phyloP scores from a whole-genome alignment of 345 rosid genomes.

The Alliaria petiolata region DNA sequence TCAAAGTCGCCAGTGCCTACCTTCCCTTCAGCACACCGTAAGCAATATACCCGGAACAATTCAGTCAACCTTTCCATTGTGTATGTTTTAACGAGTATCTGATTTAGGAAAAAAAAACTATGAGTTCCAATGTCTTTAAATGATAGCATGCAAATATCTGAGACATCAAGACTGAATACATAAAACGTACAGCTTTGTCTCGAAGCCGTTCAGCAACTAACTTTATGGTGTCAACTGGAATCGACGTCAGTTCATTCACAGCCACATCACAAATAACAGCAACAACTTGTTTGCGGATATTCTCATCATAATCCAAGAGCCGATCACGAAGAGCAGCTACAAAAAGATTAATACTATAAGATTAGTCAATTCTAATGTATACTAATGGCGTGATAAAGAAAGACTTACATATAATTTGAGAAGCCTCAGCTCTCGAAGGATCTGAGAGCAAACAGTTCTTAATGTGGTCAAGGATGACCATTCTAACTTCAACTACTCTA shows the following conservation, averaged over 20 bases:
- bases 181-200: constrained; percentile 81
- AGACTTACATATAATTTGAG: constrained; percentile 72
- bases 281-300: constrained; percentile 92
- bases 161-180: constrained; percentile 19
- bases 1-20: constrained; percentile 49
- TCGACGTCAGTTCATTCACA: constrained; percentile 51
- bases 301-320: constrained; percentile 94
- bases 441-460: constrained; percentile 74
- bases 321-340: constrained; percentile 96
- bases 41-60: constrained; percentile 64
- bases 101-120: constrained; percentile 24
- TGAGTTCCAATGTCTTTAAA: constrained; percentile 14
- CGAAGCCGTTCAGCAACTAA: constrained; percentile 88
- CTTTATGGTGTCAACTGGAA: constrained; percentile 73
- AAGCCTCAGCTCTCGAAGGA: constrained; percentile 70
- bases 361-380: constrained; percentile 5
- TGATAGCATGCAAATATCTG: constrained; percentile 10
- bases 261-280: constrained; percentile 85
- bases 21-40: constrained; percentile 45
- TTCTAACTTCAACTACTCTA: constrained; percentile 79
- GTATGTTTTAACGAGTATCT: constrained; percentile 82
- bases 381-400: constrained; percentile 8
- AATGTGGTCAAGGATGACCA: constrained; percentile 84
- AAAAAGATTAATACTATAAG: constrained; percentile 23
- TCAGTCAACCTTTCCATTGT: constrained; percentile 90